Conservation (phyloP, 371 early-diverging fungal species). For the Amoeboaphelidium protococcarum region DNA sequence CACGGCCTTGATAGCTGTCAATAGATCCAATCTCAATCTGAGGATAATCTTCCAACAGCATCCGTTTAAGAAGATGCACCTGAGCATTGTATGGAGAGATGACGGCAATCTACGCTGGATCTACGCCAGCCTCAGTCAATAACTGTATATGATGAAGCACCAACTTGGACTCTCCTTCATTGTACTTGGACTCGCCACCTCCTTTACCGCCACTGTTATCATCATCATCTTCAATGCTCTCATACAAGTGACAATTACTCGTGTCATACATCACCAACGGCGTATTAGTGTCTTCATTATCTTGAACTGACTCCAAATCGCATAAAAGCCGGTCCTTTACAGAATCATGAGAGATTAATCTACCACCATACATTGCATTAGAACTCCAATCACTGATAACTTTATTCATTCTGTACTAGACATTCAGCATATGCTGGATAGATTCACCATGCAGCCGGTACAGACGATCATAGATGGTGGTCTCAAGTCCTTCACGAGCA, state of each 20-base stretch:
- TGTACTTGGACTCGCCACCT: constrained; percentile 11
- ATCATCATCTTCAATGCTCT: constrained; percentile 16
- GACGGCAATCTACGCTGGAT: constrained; percentile 35
- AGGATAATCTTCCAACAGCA: constrained; percentile 15
- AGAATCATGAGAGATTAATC: constrained; percentile 30
- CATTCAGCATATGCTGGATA: constrained; percentile 34
- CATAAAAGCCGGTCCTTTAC: constrained; percentile 32
- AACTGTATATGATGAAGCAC: constrained; percentile 27
- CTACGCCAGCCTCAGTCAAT: constrained; percentile 33
- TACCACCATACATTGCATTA: constrained; percentile 22
- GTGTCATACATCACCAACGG: constrained; percentile 52
- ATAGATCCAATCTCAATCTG: constrained; percentile 57
- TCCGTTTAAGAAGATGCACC: constrained; percentile 21
- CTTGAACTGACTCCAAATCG: constrained; percentile 26
- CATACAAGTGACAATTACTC: constrained; percentile 28
- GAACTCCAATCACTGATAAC: constrained; percentile 53
- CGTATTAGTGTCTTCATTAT: constrained; percentile 23
- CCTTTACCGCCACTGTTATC: constrained; percentile 10
- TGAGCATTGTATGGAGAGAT: constrained; percentile 69
- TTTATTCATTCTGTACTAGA: constrained; percentile 70
- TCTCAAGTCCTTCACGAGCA: constrained; percentile 11
- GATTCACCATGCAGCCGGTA: constrained; percentile 20
- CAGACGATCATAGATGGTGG: constrained; percentile 44
- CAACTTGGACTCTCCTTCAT: constrained; percentile 41
- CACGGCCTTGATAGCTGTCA: constrained; percentile 91